phyloP scores from a whole-genome alignment of 1,284 basidiomycete species.

The Amylostereum areolatum region DNA sequence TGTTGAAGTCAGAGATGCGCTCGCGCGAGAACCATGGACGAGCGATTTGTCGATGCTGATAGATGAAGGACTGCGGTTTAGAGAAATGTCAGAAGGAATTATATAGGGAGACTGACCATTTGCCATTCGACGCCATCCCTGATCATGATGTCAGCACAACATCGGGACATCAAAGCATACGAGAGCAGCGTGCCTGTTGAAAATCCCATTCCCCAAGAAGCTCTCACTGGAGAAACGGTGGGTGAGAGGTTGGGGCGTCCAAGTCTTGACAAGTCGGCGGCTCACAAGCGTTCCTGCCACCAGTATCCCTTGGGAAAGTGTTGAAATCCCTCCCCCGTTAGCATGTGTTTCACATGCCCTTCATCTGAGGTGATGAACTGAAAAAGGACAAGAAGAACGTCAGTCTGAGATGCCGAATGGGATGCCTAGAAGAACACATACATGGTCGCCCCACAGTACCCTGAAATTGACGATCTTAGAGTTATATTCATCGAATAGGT shows the following conservation, averaged over 20 bases:
- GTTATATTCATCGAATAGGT: constrained; percentile 61
- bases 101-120: constrained; percentile 26
- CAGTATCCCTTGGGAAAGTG: constrained; percentile 53
- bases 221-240: constrained; percentile 41
- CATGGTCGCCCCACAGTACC: constrained; percentile 61
- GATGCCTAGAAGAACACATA: constrained; percentile 24
- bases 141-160: constrained; percentile 1
- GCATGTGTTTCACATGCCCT: constrained; percentile 47
- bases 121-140: constrained; percentile 39
- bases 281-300: constrained; percentile 14
- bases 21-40: constrained; percentile 71
- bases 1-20: constrained; percentile 61
- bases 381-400: background rate
- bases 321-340: constrained; percentile 69
- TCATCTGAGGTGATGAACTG: background rate
- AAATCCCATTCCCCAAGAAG: constrained; percentile 66
- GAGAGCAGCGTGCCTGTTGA: constrained; percentile 64
- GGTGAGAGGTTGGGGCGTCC: constrained; percentile 24
- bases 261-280: no score
- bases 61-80: background rate
- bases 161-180: constrained; percentile 5
- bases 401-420: no score
- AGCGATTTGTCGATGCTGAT: constrained; percentile 59
- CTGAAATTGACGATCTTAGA: constrained; percentile 62
- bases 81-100: constrained; percentile 1